A percentile compares a stretch with the other conserved stretches of the same genome.
These are phyloP conservation scores for Begonia fuchsioides DNA, from an alignment of 306 rosid genomes.

Conservation along the genomic window DNA sequence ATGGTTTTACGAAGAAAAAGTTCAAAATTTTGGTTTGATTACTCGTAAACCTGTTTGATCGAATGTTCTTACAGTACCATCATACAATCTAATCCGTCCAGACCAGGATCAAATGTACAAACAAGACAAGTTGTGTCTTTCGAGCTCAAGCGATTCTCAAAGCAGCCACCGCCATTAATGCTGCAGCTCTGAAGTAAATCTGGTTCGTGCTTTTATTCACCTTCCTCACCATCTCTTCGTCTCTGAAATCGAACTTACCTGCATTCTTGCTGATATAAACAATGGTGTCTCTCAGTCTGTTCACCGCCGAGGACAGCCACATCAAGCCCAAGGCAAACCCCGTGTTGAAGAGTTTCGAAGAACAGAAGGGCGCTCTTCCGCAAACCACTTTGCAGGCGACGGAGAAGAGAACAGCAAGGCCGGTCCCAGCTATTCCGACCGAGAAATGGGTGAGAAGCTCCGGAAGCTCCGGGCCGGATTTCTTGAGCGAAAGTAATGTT, in stretches of 20 bases:
- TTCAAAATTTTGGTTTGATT: too few relatives aligned
- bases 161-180: conserved; percentile 45
- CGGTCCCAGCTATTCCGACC: conserved; percentile 74
- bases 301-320: conserved; percentile 74
- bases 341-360: conserved; percentile 32
- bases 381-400: conserved; percentile 36
- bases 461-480: conserved; percentile 62
- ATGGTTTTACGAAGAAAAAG: too few relatives aligned
- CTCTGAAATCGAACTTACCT: conserved; percentile 37
- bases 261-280: conserved; percentile 34
- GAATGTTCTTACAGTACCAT: too few relatives aligned
- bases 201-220: conserved; percentile 41
- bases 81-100: too few relatives aligned
- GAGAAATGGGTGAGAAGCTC: conserved; percentile 63
- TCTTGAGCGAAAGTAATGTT: conserved; percentile 41
- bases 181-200: conserved; percentile 48
- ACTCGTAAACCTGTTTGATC: too few relatives aligned
- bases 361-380: conserved; percentile 41
- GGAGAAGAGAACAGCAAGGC: conserved; percentile 59
- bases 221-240: conserved; percentile 40
- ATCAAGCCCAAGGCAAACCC: conserved; percentile 66
- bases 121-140: too few relatives aligned
- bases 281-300: conserved; percentile 42
- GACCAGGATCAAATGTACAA: too few relatives aligned
- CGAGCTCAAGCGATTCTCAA: conserved; percentile 51